Base-by-base conservation (phyloP, 2,329 filamentous ascomycete genomes). In the Colletotrichum incanum region DNA sequence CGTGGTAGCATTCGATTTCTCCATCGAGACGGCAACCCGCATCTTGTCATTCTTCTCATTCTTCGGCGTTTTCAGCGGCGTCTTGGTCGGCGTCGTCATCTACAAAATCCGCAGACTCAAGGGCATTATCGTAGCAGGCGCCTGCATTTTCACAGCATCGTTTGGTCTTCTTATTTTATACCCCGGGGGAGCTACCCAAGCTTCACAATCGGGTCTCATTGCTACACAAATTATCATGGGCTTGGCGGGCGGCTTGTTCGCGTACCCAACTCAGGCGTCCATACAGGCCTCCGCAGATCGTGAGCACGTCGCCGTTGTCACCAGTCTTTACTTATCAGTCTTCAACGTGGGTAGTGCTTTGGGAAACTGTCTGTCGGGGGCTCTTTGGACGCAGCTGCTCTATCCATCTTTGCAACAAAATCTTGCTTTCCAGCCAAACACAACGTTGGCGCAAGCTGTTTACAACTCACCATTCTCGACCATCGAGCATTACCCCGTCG, bases 201-300 rank as follows among this genome's bases (percentile, higher is more conserved):
- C 80, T 0, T 83, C 82, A 2, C 82, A 87, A 52, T 81, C 84
- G 0, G 90, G 89, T 2, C 83, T 91, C 23, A 85, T 91, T 60
- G 85, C 84, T 2, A 88, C 84, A 0, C 88, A 91, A 74, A 80
- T 91, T 2, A 78, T 91, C 2, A 82, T 91, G 3, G 89, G 89
- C 54, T 81, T 91, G 52, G 88, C 88, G 0, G 89, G 88, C 14
- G 90, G 89, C 0, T 80, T 91, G 67, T 91, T 91, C 75, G 80
- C 82, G 0, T 84, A 83, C 63, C 82, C 82, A 0, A 83, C 82
- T 0, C 81, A 83, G 60, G 82, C 82, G 0, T 82, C 81, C 1
- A 83, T 84, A 47, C 83, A 84, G 55, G 81, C 83, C 0, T 81
- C 82, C 0, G 81, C 82, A 0, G 77, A 77, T 1, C 77, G 79